A percentile compares a stretch with the other conserved stretches of the same genome.
Conservation (phyloP, 2,329 filamentous ascomycete species). For the Cladophialophora chaetospira region DNA sequence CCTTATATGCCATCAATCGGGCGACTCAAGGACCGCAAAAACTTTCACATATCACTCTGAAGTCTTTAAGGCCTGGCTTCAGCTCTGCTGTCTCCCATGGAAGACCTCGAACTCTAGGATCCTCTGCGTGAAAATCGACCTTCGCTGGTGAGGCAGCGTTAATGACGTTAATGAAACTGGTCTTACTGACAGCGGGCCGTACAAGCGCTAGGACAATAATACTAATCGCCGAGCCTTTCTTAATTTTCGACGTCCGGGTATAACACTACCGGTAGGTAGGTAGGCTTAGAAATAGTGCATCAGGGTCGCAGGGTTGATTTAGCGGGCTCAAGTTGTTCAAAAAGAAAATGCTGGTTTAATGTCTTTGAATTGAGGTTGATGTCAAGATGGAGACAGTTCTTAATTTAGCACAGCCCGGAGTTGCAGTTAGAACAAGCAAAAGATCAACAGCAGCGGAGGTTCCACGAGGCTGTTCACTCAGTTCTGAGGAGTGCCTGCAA, state of each 20-base stretch:
- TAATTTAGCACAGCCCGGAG: slow-evolving; percentile 21
- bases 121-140: too few relatives aligned
- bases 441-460: slow-evolving; percentile 9
- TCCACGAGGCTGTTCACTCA: slow-evolving; percentile 24
- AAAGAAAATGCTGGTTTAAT: neutral
- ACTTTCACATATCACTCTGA: too few relatives aligned
- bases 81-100: too few relatives aligned
- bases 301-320: too few relatives aligned
- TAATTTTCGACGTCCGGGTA: too few relatives aligned
- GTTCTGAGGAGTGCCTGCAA: neutral
- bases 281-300: too few relatives aligned
- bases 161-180: neutral
- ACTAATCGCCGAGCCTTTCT: neutral
- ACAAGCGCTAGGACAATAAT: neutral
- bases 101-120: too few relatives aligned
- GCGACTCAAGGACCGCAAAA: too few relatives aligned
- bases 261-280: too few relatives aligned
- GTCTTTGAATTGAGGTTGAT: neutral
- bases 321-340: too few relatives aligned
- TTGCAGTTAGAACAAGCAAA: neutral
- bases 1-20: too few relatives aligned
- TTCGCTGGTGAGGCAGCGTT: neutral
- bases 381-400: slow-evolving; percentile 5
- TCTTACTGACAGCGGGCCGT: neutral
- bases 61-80: too few relatives aligned